Conservation (phyloP, 2,329 filamentous ascomycete species). For the Alternaria brassicicola region DNA sequence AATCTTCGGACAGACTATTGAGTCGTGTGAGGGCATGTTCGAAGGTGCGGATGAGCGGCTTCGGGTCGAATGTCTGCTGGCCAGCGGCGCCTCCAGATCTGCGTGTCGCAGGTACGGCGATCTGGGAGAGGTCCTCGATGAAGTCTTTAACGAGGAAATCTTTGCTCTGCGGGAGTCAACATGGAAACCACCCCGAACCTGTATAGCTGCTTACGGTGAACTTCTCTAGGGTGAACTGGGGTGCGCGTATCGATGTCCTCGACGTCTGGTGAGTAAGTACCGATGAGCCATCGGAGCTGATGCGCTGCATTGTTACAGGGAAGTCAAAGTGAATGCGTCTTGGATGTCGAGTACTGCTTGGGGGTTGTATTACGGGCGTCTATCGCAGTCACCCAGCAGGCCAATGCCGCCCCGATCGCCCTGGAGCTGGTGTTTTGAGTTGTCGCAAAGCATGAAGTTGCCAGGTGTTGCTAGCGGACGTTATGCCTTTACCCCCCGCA, state of each 20-base stretch:
- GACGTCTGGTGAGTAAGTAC: conserved; percentile 50
- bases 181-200: background rate
- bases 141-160: conserved; percentile 99
- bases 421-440: conserved; percentile 19
- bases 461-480: background rate
- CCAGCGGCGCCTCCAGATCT: conserved; percentile 67
- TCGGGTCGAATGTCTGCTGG: conserved; percentile 77
- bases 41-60: conserved; percentile 94
- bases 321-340: background rate
- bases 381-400: conserved; percentile 19
- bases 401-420: conserved; percentile 14
- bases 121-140: conserved; percentile 89
- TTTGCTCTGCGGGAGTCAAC: conserved; percentile 46
- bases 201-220: conserved; percentile 51
- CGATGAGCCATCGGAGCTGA: conserved; percentile 51
- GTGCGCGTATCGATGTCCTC: conserved; percentile 51
- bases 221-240: conserved; percentile 85
- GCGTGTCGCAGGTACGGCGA: conserved; percentile 76
- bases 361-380: conserved; percentile 11
- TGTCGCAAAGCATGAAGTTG: conserved; percentile 20
- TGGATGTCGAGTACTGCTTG: conserved; percentile 2
- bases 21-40: conserved; percentile 76
- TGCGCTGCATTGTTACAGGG: conserved; percentile 39
- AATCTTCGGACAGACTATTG: conserved; percentile 75
- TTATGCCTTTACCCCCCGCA: background rate